These are phyloP conservation scores for Mortierella sp. DNA, from an alignment of 371 early-diverging fungal genomes.

Conservation along the genomic window DNA sequence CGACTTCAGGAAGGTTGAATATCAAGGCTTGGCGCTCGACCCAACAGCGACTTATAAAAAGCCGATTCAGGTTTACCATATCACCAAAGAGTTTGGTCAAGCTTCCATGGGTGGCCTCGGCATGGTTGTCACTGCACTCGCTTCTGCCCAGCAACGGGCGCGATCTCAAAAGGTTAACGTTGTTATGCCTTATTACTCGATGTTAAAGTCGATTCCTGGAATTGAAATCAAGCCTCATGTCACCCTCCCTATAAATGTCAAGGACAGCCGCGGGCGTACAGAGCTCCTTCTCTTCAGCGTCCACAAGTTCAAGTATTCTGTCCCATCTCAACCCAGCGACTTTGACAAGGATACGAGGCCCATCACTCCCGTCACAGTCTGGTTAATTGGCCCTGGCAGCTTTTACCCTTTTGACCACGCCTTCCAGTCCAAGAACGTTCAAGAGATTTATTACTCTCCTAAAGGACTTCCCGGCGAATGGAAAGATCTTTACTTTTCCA, in stretches of 20 bases:
- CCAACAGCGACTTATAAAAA: slow-evolving; percentile 41
- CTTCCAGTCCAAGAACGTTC: slow-evolving; percentile 58
- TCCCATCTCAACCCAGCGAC: slow-evolving; percentile 34
- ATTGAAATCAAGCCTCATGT: slow-evolving; percentile 54
- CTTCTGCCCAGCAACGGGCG: slow-evolving; percentile 67
- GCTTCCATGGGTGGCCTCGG: slow-evolving; percentile 75
- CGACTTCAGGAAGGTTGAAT: slow-evolving; percentile 64
- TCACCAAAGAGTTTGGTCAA: slow-evolving; percentile 75
- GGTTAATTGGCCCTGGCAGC: slow-evolving; percentile 68
- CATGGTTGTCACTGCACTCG: slow-evolving; percentile 68
- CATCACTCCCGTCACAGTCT: slow-evolving; percentile 59
- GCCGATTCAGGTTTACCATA: slow-evolving; percentile 66
- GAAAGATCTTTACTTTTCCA: slow-evolving; percentile 73
- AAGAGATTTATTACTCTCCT: slow-evolving; percentile 66
- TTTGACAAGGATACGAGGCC: slow-evolving; percentile 27
- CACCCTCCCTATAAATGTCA: slow-evolving; percentile 61
- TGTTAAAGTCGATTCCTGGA: slow-evolving; percentile 55
- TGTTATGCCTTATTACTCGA: slow-evolving; percentile 72
- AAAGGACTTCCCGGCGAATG: slow-evolving; percentile 71
- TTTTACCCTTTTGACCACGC: slow-evolving; percentile 63
- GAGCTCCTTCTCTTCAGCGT: slow-evolving; percentile 62
- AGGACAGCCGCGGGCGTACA: slow-evolving; percentile 54
- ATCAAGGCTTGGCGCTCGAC: slow-evolving; percentile 61
- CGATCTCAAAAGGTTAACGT: slow-evolving; percentile 63
- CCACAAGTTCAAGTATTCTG: slow-evolving; percentile 58